Conservation (phyloP, 140 eudicot species). For the Anethum foeniculum region DNA sequence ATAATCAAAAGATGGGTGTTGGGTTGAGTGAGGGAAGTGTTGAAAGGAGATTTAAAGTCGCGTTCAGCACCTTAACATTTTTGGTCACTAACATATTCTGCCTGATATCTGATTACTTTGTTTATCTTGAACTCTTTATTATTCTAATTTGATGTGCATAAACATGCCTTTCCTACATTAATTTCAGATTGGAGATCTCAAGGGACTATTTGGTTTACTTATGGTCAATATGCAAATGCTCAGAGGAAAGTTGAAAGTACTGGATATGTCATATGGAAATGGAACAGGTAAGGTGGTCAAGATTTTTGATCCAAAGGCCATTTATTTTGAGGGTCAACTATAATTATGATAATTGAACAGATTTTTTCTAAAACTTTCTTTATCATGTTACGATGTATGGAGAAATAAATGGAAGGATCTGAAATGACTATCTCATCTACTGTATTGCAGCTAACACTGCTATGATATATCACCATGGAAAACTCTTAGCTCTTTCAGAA, state of each 20-base stretch:
- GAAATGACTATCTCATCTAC: constrained; percentile 1
- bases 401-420: not conserved
- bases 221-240: constrained; percentile 55
- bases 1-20: not conserved
- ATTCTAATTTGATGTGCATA: not conserved
- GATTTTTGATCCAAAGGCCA: constrained; percentile 3
- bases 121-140: not conserved
- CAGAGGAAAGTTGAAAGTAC: constrained; percentile 58
- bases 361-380: not conserved
- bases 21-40: not conserved
- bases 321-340: not conserved
- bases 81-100: not conserved
- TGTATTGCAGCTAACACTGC: constrained; percentile 78
- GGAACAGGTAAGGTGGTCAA: constrained; percentile 65
- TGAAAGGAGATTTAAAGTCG: not conserved
- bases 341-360: not conserved
- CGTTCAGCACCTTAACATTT: not conserved
- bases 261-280: constrained; percentile 65
- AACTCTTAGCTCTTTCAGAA: constrained; percentile 85
- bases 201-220: constrained; percentile 67
- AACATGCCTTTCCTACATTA: constrained; percentile 4
- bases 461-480: constrained; percentile 81
- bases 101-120: not conserved
- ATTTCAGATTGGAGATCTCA: constrained; percentile 84
- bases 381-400: not conserved